phyloP scores from a whole-genome alignment of 495 filamentous ascomycete species.

The Penicillium coprophilum region DNA sequence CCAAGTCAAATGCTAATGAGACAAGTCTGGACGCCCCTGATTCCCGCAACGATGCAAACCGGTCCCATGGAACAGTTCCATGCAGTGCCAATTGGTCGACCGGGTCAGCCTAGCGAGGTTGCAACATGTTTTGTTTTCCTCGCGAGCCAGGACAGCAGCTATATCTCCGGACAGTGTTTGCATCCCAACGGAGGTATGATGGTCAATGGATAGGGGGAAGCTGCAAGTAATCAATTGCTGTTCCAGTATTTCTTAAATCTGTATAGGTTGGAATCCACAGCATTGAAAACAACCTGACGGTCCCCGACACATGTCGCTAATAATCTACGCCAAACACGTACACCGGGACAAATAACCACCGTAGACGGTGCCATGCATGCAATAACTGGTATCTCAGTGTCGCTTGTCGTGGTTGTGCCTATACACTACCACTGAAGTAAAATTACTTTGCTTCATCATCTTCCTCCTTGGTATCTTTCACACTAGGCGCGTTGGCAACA shows the following conservation, averaged over 20 bases:
- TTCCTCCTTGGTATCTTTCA: slow-evolving; percentile 2
- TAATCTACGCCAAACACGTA: background rate
- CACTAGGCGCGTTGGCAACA: slow-evolving; percentile 16
- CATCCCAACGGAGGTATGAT: slow-evolving; percentile 69
- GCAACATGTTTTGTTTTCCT: slow-evolving; percentile 86
- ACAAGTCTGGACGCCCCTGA: slow-evolving; percentile 78
- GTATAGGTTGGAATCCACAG: background rate
- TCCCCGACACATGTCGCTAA: background rate
- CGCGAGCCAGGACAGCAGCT: slow-evolving; percentile 71
- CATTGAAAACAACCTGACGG: background rate
- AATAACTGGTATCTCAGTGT: slow-evolving; percentile 7
- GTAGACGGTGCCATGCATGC: slow-evolving; percentile 1
- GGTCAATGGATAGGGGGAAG: slow-evolving; percentile 53
- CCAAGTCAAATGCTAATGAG: slow-evolving; percentile 4
- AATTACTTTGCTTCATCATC: slow-evolving; percentile 4
- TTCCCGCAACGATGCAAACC: slow-evolving; percentile 73
- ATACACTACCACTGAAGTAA: background rate
- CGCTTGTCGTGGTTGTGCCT: slow-evolving; percentile 6
- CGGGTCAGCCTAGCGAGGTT: slow-evolving; percentile 75
- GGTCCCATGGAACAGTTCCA: slow-evolving; percentile 71
- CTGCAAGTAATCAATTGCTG: background rate
- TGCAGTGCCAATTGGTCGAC: slow-evolving; percentile 70
- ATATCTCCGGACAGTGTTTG: slow-evolving; percentile 58
- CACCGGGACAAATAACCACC: background rate
- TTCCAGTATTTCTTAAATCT: background rate